Evolutionary conservation across 2,329 filamentous ascomycete genomes (phyloP).

Genomic region (Alternaria viburni): DNA sequence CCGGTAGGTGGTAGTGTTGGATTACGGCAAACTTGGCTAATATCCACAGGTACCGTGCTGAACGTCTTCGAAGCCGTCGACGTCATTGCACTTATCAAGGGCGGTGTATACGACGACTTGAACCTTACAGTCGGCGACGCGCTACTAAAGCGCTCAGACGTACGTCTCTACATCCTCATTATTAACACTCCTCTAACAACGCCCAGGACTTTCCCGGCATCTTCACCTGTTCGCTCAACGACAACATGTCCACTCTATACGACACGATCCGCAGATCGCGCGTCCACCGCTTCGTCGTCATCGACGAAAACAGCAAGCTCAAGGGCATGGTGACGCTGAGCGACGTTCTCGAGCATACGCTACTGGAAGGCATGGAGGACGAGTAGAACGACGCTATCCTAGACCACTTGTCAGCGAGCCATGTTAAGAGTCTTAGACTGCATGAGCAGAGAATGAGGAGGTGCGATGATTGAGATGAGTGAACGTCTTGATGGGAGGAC

Average conservation of each 20-base stretch:
- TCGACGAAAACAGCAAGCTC: slow-evolving; percentile 86
- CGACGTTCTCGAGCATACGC: slow-evolving; percentile 93
- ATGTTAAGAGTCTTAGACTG: not conserved
- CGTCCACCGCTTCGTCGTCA: slow-evolving; percentile 89
- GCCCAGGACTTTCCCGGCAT: slow-evolving; percentile 89
- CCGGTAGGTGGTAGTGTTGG: slow-evolving; percentile 54
- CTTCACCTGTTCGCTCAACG: slow-evolving; percentile 91
- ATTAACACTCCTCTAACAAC: slow-evolving; percentile 20
- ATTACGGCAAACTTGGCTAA: slow-evolving; percentile 3
- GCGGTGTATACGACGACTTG: slow-evolving; percentile 89
- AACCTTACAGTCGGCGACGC: slow-evolving; percentile 87
- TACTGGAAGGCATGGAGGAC: slow-evolving; percentile 75
- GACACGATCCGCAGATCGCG: slow-evolving; percentile 94
- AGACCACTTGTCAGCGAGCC: slow-evolving; percentile 5
- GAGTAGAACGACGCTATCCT: slow-evolving; percentile 23
- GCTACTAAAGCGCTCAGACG: slow-evolving; percentile 80
- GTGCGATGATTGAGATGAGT: slow-evolving; percentile 5
- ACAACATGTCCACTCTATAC: slow-evolving; percentile 93
- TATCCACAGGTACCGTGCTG: slow-evolving; percentile 67
- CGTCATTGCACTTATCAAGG: slow-evolving; percentile 94
- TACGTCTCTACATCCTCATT: slow-evolving; percentile 45
- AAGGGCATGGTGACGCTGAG: slow-evolving; percentile 91
- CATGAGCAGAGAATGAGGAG: not conserved
- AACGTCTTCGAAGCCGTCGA: slow-evolving; percentile 99
- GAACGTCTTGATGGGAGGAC: not conserved